Conservation (phyloP, 176 grass and related monocot genomes). For the Eleusine coracana region DNA sequence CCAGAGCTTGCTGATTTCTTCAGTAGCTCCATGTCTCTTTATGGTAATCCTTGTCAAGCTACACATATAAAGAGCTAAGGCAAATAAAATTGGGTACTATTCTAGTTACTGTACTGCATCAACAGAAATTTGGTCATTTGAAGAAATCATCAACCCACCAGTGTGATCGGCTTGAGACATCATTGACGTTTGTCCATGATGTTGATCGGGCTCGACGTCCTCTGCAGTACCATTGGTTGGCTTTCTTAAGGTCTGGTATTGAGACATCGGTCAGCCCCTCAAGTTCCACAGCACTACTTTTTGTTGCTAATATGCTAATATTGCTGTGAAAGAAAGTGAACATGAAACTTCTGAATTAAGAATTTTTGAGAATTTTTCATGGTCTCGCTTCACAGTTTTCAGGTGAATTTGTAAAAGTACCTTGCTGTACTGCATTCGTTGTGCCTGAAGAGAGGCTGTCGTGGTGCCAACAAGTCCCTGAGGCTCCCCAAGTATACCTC, state of each 20-base stretch:
- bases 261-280: constrained; percentile 73
- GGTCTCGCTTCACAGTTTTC: neutral
- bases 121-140: constrained; percentile 8
- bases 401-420: constrained; percentile 32
- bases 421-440: constrained; percentile 45
- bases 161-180: constrained; percentile 89
- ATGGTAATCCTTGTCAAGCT: constrained; percentile 98
- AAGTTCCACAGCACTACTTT: constrained; percentile 68
- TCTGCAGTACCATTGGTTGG: constrained; percentile 79
- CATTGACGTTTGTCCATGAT: constrained; percentile 90
- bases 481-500: constrained; percentile 93
- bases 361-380: neutral
- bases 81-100: constrained; percentile 67
- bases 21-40: constrained; percentile 42
- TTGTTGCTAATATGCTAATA: constrained; percentile 70
- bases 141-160: constrained; percentile 66
- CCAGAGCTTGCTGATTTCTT: constrained; percentile 82
- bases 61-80: constrained; percentile 75
- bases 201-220: constrained; percentile 68
- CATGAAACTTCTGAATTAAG: neutral
- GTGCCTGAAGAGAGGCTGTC: constrained; percentile 53
- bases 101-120: constrained; percentile 26
- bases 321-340: constrained; percentile 49
- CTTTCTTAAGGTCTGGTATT: constrained; percentile 65
- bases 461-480: constrained; percentile 81